Percentiles rank a stretch among this genome's conserved stretches.
These are phyloP conservation scores for Kwoniella bestiolae DNA, from an alignment of 768 basidiomycete species.

Conservation along the genomic window DNA sequence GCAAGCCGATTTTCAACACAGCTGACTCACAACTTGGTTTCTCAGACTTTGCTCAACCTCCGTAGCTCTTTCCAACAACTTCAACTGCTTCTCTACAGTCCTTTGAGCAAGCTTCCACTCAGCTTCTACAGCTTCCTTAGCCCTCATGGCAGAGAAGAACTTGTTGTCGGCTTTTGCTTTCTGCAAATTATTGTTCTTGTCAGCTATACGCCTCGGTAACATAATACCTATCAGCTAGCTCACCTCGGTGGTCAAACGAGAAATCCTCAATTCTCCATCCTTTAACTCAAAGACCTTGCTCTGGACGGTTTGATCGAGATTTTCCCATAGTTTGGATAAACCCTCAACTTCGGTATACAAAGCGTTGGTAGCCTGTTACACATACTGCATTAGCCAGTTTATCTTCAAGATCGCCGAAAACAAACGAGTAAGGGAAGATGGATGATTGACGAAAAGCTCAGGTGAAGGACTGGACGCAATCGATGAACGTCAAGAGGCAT, in stretches of 20 bases:
- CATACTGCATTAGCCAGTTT: not conserved
- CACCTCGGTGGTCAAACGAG: slow-evolving; percentile 72
- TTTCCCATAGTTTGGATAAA: slow-evolving; percentile 84
- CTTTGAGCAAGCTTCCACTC: slow-evolving; percentile 71
- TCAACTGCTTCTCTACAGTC: slow-evolving; percentile 66
- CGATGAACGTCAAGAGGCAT: too few species aligned
- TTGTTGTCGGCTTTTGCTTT: slow-evolving; percentile 97
- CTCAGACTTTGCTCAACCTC: slow-evolving; percentile 69
- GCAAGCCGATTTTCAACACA: not conserved
- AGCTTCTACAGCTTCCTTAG: slow-evolving; percentile 78
- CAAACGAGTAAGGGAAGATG: too few species aligned
- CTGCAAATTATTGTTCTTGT: slow-evolving; percentile 59
- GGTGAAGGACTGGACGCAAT: too few species aligned
- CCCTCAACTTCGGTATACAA: slow-evolving; percentile 84
- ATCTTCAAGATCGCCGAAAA: not conserved
- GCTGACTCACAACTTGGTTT: slow-evolving; percentile 65
- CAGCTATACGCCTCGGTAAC: not conserved
- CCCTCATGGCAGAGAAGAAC: slow-evolving; percentile 85
- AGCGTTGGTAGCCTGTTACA: slow-evolving; percentile 68
- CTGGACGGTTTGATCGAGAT: slow-evolving; percentile 75
- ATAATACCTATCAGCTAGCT: slow-evolving; percentile 45
- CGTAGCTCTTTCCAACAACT: slow-evolving; percentile 68
- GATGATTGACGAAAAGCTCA: too few species aligned
- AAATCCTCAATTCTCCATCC: slow-evolving; percentile 72
- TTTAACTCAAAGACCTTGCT: slow-evolving; percentile 84